phyloP scores from a whole-genome alignment of 148 eudicot genomes.

The Hydrangea macrophylla region DNA sequence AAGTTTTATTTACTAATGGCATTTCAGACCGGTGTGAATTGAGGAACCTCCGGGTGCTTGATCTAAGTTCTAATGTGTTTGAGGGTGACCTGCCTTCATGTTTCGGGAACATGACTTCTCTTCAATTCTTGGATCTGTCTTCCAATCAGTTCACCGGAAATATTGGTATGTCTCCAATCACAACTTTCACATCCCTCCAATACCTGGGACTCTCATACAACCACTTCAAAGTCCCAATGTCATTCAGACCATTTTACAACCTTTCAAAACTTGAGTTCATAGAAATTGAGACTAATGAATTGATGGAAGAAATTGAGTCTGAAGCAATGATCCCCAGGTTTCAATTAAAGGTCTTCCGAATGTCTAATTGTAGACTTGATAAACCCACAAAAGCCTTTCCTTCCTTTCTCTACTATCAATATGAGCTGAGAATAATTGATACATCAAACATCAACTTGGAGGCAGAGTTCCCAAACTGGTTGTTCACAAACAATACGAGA shows the following conservation, averaged over 20 bases:
- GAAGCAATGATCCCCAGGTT: not conserved
- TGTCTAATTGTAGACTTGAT: not conserved
- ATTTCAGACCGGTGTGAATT: too few species aligned
- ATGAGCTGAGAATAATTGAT: not conserved
- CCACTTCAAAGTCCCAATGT: not conserved
- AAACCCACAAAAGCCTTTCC: not conserved
- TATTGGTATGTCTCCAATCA: not conserved
- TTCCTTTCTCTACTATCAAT: not conserved
- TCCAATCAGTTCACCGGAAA: too few species aligned
- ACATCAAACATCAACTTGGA: not conserved
- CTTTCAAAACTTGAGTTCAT: not conserved
- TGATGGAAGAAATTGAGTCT: not conserved
- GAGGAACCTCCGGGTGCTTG: too few species aligned
- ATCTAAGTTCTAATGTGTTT: too few species aligned
- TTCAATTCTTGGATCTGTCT: too few species aligned
- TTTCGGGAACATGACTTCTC: too few species aligned
- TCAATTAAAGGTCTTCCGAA: not conserved
- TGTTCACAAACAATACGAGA: not conserved
- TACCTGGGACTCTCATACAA: not conserved
- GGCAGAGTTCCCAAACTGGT: not conserved
- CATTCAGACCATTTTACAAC: not conserved
- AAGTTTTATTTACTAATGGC: too few species aligned
- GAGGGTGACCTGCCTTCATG: too few species aligned
- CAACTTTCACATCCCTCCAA: not conserved
- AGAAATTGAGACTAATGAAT: too few species aligned